Evolutionary conservation across 192 early-diverging fungal species (phyloP), one percentile per base, ranked within the genome.

Genomic region (Borealophlyctis nickersoniae): DNA sequence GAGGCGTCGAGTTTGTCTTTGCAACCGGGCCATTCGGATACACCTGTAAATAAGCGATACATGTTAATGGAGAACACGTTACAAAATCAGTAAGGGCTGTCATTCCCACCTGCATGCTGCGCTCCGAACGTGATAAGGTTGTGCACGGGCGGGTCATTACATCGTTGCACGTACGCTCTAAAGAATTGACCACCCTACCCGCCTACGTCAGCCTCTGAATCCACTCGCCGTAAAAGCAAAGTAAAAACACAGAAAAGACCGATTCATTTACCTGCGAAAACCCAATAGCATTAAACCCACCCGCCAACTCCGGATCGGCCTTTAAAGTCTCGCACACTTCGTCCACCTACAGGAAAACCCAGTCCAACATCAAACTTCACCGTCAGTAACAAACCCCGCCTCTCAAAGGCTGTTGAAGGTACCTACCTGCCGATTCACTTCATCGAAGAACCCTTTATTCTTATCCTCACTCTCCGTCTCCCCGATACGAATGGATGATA

Each of bases 271-370:
- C 84, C 73, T 91, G 91, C 9, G 93, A 96, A 69, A 98, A 95
- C 9, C 96, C 96, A 56, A 98, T 80, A 55, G 90, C 87, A 70
- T 96, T 92, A 74, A 94, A 93, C 0, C 91, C 92, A 60, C 73
- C 52, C 22, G 69, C n/a, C 1, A 98, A 81, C 48, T 89, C 76
- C 4, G 75, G 69, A 31, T 87, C 77, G 22, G 49, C 64, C 3
- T 69, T 58, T 26, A 98, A 74, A 35, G 86, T 73, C 7, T 78
- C 58, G 67, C 96, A 98, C 0, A 90, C 92, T n/a, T 60, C 24
- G 33, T 89, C 88, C 16, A 96, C 66, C 86, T 86, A 39, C 4
- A 35, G 4, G 56, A 67, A 16, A 29, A 34, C 23, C 49, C 30
- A 50, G 36, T 29, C 50, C 36, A 55, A n/a, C 31, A 27, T 50